These are phyloP conservation scores for Westerdykella ornata DNA, from an alignment of 2,329 filamentous ascomycete genomes.

Conservation along the genomic window DNA sequence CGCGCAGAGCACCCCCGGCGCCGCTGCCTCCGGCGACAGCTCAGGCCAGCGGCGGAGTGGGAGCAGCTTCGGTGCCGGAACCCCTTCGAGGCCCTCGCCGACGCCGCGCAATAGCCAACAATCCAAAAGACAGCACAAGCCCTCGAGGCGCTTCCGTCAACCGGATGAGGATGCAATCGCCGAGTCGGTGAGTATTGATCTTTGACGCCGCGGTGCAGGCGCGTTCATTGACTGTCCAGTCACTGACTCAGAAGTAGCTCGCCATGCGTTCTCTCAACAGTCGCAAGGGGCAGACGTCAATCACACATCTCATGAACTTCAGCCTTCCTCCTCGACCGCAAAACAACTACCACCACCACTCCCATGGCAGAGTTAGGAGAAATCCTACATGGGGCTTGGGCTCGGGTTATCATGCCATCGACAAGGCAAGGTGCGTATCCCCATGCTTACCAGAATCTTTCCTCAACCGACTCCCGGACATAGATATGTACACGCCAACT, in stretches of 20 bases:
- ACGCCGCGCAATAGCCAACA: conserved; percentile 69
- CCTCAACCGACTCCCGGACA: conserved; percentile 3
- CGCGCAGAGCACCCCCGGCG: conserved; percentile 39
- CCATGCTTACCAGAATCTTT: not conserved
- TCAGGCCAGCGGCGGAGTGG: conserved; percentile 41
- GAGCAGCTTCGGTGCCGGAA: conserved; percentile 35
- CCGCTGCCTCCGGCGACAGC: conserved; percentile 40
- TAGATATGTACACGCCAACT: conserved; percentile 90
- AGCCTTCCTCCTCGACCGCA: conserved; percentile 68
- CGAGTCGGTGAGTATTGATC: conserved; percentile 58
- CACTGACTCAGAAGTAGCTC: conserved; percentile 40
- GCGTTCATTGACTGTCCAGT: not conserved
- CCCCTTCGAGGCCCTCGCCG: conserved; percentile 34
- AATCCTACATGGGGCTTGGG: conserved; percentile 78
- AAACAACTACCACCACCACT: conserved; percentile 49
- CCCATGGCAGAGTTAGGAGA: conserved; percentile 51
- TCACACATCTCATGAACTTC: conserved; percentile 94
- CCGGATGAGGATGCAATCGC: conserved; percentile 83
- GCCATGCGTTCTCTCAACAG: conserved; percentile 59
- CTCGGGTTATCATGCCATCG: conserved; percentile 80
- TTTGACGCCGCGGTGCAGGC: not conserved
- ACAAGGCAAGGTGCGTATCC: conserved; percentile 68
- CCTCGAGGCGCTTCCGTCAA: conserved; percentile 65
- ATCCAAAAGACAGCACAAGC: conserved; percentile 75
- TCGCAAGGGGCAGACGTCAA: conserved; percentile 89